These are phyloP conservation scores for Mycena epipterygia DNA, from an alignment of 768 basidiomycete genomes.

Conservation along the genomic window DNA sequence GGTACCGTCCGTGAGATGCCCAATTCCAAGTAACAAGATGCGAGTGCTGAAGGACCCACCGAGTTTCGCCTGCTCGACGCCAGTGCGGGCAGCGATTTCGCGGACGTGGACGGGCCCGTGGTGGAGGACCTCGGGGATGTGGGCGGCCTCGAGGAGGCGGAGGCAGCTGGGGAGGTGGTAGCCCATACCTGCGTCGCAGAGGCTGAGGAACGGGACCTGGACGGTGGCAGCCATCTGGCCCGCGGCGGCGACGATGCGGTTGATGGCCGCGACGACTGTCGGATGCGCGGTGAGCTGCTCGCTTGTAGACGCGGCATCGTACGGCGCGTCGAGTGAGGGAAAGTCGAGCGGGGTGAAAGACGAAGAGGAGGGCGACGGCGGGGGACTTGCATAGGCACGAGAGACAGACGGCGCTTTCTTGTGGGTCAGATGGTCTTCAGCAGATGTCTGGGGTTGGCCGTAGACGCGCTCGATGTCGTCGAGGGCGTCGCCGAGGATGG, in stretches of 20 bases:
- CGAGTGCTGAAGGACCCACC: slow-evolving; percentile 55
- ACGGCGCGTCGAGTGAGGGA: slow-evolving; percentile 67
- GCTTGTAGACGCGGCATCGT: slow-evolving; percentile 57
- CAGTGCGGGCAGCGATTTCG: slow-evolving; percentile 58
- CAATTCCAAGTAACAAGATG: neutral
- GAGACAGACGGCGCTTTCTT: slow-evolving; percentile 13
- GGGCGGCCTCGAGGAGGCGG: slow-evolving; percentile 79
- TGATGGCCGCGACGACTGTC: slow-evolving; percentile 69
- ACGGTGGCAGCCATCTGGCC: slow-evolving; percentile 77
- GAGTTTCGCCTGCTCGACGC: slow-evolving; percentile 63
- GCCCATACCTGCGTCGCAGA: slow-evolving; percentile 83
- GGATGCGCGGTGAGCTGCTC: slow-evolving; percentile 74
- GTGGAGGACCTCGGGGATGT: slow-evolving; percentile 77
- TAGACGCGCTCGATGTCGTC: slow-evolving; percentile 78
- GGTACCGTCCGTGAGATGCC: neutral
- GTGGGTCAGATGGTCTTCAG: neutral
- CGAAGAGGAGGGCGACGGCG: slow-evolving; percentile 34
- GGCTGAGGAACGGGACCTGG: slow-evolving; percentile 76
- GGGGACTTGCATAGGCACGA: slow-evolving; percentile 34
- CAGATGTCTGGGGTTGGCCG: slow-evolving; percentile 28
- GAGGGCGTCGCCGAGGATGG: slow-evolving; percentile 76
- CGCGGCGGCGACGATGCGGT: slow-evolving; percentile 76
- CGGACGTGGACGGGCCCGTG: slow-evolving; percentile 70
- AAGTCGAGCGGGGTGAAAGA: slow-evolving; percentile 60
- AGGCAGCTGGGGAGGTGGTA: slow-evolving; percentile 84